Base-by-base conservation (phyloP, 176 grass and related monocot genomes). In the Aegilops longissima region DNA sequence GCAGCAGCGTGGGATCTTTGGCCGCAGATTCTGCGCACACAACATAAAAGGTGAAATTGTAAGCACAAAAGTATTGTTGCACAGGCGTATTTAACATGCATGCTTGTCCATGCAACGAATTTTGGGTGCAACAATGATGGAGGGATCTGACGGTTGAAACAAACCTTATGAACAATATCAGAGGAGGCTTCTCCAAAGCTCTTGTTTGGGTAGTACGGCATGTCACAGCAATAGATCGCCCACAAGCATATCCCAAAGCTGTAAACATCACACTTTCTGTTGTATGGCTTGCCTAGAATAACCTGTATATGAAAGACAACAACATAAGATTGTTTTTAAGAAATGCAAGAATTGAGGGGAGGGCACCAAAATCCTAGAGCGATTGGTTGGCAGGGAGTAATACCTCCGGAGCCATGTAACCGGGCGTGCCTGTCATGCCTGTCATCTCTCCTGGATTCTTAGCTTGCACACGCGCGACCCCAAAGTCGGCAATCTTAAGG, bases 361-460 rank as follows among this genome's bases (percentile, higher is more conserved):
- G 52, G 21, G 27, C 25, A 72, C 3, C 18, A 33, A n/a, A 70
- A 52, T 66, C 73, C 47, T 52, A 18, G 29, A 18, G 20, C 27
- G 13, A 16, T 20, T 76, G 8, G 9, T 31, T 5, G 13, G 25
- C 3, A 4, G 13, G 20, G 4, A 39, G 47, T 70, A 29, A 5
- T 80, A 97, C 95, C 95, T 95, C 95, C 16, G 95, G 95, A 66
- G 95, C 95, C 95, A 97, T 97, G 72, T 97, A 97, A 61, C 93
- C 93, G 59, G 95, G 90, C 21, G 95, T 97, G 47, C 95, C 95
- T n/a, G 95, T 97, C 39, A 85, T 85, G 27, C 91, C 93, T 61
- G 95, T 97, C 95, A 97, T 97, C 14, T 97, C 95, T 33, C 89
- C 91, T 3, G 93, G 95, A 68, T 97, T 91, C 70, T 91, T 89